Percentiles rank a stretch among this genome's conserved stretches.
These are phyloP conservation scores for Pseudogymnoascus sp. DNA, from an alignment of 2,329 filamentous ascomycete species.

Conservation along the genomic window DNA sequence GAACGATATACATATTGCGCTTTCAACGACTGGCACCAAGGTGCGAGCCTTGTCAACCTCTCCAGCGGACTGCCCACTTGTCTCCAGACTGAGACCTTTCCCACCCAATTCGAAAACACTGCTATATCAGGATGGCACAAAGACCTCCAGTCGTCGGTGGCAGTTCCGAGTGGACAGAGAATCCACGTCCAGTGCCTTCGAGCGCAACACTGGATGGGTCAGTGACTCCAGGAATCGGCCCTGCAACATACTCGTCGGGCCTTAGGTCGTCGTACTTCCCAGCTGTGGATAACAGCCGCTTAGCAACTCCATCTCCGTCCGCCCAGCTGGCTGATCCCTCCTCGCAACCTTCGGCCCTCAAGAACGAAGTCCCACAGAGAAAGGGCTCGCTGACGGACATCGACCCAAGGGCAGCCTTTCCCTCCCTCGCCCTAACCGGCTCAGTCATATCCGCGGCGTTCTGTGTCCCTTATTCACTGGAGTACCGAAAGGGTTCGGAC, in stretches of 20 bases:
- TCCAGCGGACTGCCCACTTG: neutral
- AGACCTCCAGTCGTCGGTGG: neutral
- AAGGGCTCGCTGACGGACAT: conserved; percentile 45
- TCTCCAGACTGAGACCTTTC: neutral
- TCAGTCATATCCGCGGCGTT: conserved; percentile 60
- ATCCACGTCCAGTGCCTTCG: neutral
- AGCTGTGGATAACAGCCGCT: conserved; percentile 22
- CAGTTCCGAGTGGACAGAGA: neutral
- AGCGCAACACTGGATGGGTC: neutral
- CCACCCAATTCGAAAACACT: neutral
- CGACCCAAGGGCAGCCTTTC: conserved; percentile 42
- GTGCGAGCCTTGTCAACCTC: neutral
- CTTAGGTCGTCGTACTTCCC: neutral
- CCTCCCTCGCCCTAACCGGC: conserved; percentile 50
- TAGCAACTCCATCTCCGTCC: conserved; percentile 36
- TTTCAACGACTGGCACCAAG: neutral
- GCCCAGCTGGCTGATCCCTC: conserved; percentile 35
- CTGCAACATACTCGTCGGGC: neutral
- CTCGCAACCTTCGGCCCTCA: conserved; percentile 28
- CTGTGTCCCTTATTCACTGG: conserved; percentile 51
- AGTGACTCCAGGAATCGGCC: neutral
- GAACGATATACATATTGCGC: neutral
- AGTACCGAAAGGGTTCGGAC: conserved; percentile 49
- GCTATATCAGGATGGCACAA: neutral
- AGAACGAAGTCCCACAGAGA: conserved; percentile 21